Evolutionary conservation across 345 rosid species (phyloP).

Genomic region (Trapa incisa): DNA sequence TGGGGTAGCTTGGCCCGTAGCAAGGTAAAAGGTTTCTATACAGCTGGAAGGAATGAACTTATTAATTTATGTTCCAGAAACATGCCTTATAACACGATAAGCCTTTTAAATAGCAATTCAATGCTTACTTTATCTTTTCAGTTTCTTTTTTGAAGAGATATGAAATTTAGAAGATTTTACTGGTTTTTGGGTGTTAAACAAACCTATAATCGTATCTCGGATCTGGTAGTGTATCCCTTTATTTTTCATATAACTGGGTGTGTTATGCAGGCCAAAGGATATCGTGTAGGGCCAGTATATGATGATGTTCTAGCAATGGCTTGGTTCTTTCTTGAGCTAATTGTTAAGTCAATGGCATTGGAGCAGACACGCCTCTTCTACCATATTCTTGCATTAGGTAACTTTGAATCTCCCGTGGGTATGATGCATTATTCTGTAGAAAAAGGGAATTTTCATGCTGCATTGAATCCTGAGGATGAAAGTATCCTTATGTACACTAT

Average conservation of each 20-base stretch:
- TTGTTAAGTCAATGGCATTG: constrained; percentile 96
- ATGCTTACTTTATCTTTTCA: neutral
- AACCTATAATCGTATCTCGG: neutral
- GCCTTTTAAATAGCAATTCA: neutral
- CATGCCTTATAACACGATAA: neutral
- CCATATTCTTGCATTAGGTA: constrained; percentile 87
- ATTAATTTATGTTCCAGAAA: neutral
- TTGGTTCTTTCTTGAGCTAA: constrained; percentile 98
- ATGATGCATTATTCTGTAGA: neutral
- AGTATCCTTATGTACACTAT: neutral
- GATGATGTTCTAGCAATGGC: constrained; percentile 99
- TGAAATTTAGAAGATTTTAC: neutral
- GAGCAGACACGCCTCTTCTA: constrained; percentile 87
- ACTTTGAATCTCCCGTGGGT: neutral
- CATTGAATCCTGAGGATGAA: neutral
- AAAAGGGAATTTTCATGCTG: neutral
- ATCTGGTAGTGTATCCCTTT: neutral
- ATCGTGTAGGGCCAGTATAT: constrained; percentile 98
- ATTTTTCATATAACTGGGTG: neutral
- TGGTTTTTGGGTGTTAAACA: neutral
- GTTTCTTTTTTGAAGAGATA: neutral
- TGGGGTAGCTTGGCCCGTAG: constrained; percentile 99
- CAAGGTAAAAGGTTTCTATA: constrained; percentile 39
- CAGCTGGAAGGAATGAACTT: neutral
- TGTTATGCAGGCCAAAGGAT: constrained; percentile 87